phyloP scores from a whole-genome alignment of 768 basidiomycete genomes.

The Leccinum uliginosum region DNA sequence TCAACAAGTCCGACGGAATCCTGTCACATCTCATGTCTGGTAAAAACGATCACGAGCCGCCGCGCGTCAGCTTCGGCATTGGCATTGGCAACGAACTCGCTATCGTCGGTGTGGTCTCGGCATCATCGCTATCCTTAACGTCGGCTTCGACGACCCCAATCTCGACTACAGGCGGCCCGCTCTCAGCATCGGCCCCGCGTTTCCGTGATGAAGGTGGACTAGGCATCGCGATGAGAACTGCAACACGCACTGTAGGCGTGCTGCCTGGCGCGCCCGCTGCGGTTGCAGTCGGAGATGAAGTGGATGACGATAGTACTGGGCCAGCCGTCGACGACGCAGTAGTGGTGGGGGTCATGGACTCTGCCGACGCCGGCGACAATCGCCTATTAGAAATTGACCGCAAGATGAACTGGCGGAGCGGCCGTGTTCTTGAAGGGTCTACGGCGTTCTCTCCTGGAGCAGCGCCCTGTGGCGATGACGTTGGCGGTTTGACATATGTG shows the following conservation, averaged over 20 bases:
- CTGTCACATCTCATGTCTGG: not conserved
- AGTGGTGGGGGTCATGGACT: not conserved
- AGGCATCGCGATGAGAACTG: conserved; percentile 46
- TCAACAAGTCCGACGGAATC: not conserved
- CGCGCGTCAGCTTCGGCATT: not conserved
- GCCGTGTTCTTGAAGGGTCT: conserved; percentile 5
- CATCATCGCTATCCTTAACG: conserved; percentile 3
- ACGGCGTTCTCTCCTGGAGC: not conserved
- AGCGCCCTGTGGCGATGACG: conserved; percentile 6
- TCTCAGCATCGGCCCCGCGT: conserved; percentile 14
- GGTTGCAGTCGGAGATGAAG: conserved; percentile 8
- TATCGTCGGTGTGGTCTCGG: not conserved
- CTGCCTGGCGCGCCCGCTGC: not conserved
- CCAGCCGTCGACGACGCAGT: conserved; percentile 1
- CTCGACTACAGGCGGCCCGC: conserved; percentile 31
- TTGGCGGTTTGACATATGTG: conserved; percentile 13
- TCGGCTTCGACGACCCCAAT: conserved; percentile 27
- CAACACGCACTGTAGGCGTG: conserved; percentile 32
- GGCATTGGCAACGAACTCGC: not conserved
- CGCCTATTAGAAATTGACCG: conserved; percentile 15
- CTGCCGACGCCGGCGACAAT: conserved; percentile 12
- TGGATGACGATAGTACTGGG: not conserved
- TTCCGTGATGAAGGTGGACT: not conserved
- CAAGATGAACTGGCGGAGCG: conserved; percentile 8
- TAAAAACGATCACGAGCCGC: not conserved